phyloP scores from a whole-genome alignment of 2,329 filamentous ascomycete species.

The Ophiostoma sp. region DNA sequence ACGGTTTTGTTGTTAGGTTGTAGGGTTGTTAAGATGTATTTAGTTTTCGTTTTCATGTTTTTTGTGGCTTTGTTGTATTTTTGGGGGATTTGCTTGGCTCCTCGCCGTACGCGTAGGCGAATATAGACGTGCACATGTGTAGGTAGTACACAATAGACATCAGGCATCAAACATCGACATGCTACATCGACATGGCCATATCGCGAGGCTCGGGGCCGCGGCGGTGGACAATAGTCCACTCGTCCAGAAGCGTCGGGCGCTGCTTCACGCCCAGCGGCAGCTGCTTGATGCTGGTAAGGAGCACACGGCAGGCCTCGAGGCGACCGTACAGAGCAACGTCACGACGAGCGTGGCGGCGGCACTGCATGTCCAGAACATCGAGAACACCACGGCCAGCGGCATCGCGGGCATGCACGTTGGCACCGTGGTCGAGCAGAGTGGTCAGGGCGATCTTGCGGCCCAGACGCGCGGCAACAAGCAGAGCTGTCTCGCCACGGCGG shows the following conservation, averaged over 20 bases:
- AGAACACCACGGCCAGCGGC: slow-evolving; percentile 34
- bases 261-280: slow-evolving; percentile 31
- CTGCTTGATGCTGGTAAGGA: slow-evolving; percentile 31
- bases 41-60: slow-evolving; percentile 1
- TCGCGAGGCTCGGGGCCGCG: slow-evolving; percentile 26
- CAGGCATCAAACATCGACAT: no score
- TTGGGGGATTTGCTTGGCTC: background rate
- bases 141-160: no score
- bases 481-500: slow-evolving; percentile 48
- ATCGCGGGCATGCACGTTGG: slow-evolving; percentile 33
- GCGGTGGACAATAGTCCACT: slow-evolving; percentile 25
- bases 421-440: slow-evolving; percentile 38
- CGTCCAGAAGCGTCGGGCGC: slow-evolving; percentile 25
- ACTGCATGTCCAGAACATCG: slow-evolving; percentile 29
- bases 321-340: slow-evolving; percentile 33
- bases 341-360: slow-evolving; percentile 26
- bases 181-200: slow-evolving; percentile 19
- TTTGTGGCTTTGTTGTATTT: background rate
- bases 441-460: slow-evolving; percentile 49
- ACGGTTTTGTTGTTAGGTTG: background rate
- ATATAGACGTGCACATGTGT: no score
- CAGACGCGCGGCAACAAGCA: slow-evolving; percentile 49
- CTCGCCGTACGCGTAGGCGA: background rate
- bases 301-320: slow-evolving; percentile 32
- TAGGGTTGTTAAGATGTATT: background rate